A percentile compares a stretch with the other conserved stretches of the same genome.
Conservation (phyloP, 225 moss, liverwort and hornwort genomes). For the Pleurozium schreberi region DNA sequence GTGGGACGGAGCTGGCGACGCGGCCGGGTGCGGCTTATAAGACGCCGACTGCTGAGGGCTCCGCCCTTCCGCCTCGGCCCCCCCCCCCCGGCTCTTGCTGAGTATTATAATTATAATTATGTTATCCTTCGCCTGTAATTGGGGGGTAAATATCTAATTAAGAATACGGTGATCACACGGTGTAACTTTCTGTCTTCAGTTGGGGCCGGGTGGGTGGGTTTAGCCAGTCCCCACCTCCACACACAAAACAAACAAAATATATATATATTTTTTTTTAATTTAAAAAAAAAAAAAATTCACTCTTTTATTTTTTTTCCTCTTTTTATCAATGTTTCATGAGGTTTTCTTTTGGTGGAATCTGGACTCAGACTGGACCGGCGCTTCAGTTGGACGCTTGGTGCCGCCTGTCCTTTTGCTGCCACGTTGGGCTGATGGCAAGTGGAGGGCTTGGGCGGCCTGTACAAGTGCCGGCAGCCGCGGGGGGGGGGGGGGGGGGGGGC, state of each 20-base stretch:
- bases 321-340: neutral
- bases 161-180: neutral
- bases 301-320: neutral
- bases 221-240: too few relatives aligned
- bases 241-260: too few relatives aligned
- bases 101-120: neutral
- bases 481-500: neutral
- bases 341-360: neutral
- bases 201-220: too few relatives aligned
- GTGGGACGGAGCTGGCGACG: neutral
- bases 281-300: too few relatives aligned
- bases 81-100: neutral
- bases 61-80: neutral
- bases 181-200: neutral
- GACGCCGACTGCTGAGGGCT: constrained; percentile 23
- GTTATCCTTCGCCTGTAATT: neutral
- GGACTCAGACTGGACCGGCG: neutral
- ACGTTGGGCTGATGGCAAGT: neutral
- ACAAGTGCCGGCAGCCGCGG: neutral
- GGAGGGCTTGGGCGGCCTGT: neutral
- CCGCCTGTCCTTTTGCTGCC: neutral
- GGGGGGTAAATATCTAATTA: neutral
- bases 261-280: too few relatives aligned
- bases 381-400: neutral
- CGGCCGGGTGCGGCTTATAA: constrained; percentile 21